Evolutionary conservation across 108 stramenopile genomes (phyloP).

Genomic region (Nitzschia sp.): DNA sequence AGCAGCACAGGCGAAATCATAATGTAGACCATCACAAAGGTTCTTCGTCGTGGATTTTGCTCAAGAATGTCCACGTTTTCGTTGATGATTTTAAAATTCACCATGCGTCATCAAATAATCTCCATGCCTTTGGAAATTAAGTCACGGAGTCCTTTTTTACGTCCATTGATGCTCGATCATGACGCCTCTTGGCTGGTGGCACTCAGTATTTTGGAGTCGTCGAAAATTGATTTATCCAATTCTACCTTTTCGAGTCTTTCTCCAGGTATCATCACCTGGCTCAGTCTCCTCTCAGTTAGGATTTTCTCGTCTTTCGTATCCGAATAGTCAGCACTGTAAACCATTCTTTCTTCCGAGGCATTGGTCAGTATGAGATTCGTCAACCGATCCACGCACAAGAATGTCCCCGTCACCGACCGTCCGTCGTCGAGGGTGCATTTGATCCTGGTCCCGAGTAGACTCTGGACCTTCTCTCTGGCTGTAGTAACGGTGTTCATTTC

Average conservation of each 20-base stretch:
- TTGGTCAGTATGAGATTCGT: conserved; percentile 33
- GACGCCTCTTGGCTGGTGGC: too few relatives aligned
- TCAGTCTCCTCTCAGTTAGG: conserved; percentile 10
- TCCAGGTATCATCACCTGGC: conserved; percentile 46
- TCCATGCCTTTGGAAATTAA: too few relatives aligned
- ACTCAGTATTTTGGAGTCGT: not conserved
- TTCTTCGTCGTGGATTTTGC: too few relatives aligned
- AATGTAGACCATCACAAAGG: not conserved
- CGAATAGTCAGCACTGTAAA: conserved; percentile 24
- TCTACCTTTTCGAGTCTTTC: conserved; percentile 31
- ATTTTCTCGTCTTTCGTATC: not conserved
- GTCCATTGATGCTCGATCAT: too few relatives aligned
- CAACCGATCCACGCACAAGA: conserved; percentile 39
- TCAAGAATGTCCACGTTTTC: too few relatives aligned
- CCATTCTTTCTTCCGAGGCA: conserved; percentile 23
- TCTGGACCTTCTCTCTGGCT: not conserved
- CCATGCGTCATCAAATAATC: too few relatives aligned
- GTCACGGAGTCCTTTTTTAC: too few relatives aligned
- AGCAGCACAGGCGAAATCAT: not conserved
- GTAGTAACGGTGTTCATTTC: too few relatives aligned
- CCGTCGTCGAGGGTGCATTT: conserved; percentile 37
- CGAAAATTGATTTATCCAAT: conserved; percentile 21
- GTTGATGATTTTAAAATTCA: too few relatives aligned
- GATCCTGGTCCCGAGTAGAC: conserved; percentile 27
- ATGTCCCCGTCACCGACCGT: conserved; percentile 21